Evolutionary conservation across 2,329 filamentous ascomycete genomes (phyloP).

Genomic region (Phialophora expanda): DNA sequence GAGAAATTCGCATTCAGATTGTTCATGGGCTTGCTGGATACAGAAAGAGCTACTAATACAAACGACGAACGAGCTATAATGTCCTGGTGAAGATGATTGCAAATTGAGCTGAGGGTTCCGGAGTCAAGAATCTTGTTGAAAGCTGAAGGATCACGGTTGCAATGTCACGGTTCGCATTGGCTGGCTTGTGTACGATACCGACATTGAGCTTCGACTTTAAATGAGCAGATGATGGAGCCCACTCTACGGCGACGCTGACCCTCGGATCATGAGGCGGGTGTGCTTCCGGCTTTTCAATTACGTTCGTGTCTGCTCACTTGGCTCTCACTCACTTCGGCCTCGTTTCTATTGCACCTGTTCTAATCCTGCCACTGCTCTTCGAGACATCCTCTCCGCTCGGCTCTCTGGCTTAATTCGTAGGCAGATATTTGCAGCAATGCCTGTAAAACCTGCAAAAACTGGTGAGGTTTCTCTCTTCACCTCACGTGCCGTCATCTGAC

Average conservation of each 20-base stretch:
- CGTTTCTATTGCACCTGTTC: background rate
- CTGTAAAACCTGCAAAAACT: background rate
- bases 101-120: conserved; percentile 6
- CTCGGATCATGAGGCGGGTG: background rate
- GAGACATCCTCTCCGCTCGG: background rate
- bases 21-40: conserved; percentile 23
- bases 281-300: background rate
- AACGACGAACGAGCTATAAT: conserved; percentile 6
- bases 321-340: background rate
- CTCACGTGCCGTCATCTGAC: background rate
- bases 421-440: background rate
- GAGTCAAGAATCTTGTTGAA: conserved; percentile 3
- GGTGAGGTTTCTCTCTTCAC: background rate
- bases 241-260: background rate
- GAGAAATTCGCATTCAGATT: conserved; percentile 22
- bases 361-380: background rate
- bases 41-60: conserved; percentile 18
- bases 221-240: background rate
- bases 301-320: background rate
- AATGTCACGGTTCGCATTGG: background rate
- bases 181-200: conserved; percentile 7
- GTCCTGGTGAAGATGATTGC: background rate
- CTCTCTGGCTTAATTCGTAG: background rate
- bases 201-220: conserved; percentile 4
- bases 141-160: conserved; percentile 9